Conservation (phyloP, 2,329 filamentous ascomycete genomes). For the Elsinoe fawcettii region DNA sequence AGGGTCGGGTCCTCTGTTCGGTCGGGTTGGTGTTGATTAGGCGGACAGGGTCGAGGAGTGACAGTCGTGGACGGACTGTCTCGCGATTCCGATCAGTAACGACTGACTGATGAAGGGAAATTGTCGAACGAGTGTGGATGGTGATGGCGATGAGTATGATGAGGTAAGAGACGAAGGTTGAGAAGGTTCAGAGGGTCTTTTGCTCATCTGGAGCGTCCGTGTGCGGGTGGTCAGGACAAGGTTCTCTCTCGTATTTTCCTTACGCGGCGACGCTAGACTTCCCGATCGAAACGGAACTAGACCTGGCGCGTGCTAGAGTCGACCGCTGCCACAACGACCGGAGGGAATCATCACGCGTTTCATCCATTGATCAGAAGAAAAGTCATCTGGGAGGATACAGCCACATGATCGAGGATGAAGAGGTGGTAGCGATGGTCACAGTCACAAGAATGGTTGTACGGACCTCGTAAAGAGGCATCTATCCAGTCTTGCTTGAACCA, state of each 20-base stretch:
- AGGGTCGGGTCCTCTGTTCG: neutral
- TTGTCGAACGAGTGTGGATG: slow-evolving; percentile 1
- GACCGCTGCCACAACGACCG: slow-evolving; percentile 12
- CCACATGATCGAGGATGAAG: neutral
- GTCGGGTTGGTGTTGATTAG: neutral
- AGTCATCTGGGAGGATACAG: neutral
- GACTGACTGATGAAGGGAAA: slow-evolving; percentile 7
- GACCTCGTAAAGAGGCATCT: too few species aligned
- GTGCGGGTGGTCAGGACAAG: neutral
- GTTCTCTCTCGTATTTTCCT: slow-evolving; percentile 14
- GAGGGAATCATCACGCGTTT: neutral
- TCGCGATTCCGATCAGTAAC: neutral
- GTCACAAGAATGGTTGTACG: too few species aligned
- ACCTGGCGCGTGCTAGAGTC: neutral
- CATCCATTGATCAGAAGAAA: neutral
- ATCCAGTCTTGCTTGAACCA: neutral
- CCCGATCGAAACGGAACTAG: slow-evolving; percentile 8
- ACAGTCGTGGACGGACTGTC: neutral
- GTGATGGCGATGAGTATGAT: slow-evolving; percentile 3
- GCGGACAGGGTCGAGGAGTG: neutral
- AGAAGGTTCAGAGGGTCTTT: neutral
- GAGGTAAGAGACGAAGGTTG: neutral
- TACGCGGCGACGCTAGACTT: slow-evolving; percentile 4
- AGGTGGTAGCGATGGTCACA: too few species aligned
- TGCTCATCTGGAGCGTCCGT: neutral